Evolutionary conservation across 257 asterid genomes (phyloP), one percentile per base, ranked within the genome.

Genomic region (Hygrophila difformis): DNA sequence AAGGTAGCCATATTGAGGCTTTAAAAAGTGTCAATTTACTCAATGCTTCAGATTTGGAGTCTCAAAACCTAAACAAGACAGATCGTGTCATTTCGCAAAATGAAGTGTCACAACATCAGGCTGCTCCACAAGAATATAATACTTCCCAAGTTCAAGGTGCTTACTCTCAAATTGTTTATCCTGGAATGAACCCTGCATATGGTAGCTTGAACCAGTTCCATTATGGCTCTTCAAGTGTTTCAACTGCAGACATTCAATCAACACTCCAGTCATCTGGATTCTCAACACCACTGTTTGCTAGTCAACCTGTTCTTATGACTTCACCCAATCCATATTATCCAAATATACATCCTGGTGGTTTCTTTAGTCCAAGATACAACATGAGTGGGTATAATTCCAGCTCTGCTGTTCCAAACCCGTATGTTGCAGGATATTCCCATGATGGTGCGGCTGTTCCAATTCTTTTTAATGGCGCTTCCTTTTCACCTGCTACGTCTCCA

Each of bases 341-440:
- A 10, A 59, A 54, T 53, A 36, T 63, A 22, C 72, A 55, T 37
- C 58, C 69, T 43, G 44, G 61, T 35, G 67, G 70, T 46, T 68
- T 51, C 57, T 46, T 56, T 33, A 18, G 59, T 43, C 64, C 74
- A 39, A 76, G 56, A 51, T 65, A 64, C 49, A 47, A 50, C 49
- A 18, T 54, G 16, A 68, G 72, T 59, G 66, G 66, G 15, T 72
- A 68, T 46, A 44, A 43, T 39, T 31, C 53, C 50, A 68, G 53
- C 54, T 45, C 72, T 23, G 23, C 69, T 5, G 49, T 23, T 54
- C 38, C 60, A 14, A 69, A 69, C 26, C 33, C 70, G 10, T 67
- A 62, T 55, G 17, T 60, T 22, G 22, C 69, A 23, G 75, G 75
- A 54, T 60, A 64, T 64, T 51, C 62, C 37, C 63, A 67, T 48